Base-by-base conservation (phyloP, 1,284 basidiomycete genomes). In the Heliocybe sulcata region DNA sequence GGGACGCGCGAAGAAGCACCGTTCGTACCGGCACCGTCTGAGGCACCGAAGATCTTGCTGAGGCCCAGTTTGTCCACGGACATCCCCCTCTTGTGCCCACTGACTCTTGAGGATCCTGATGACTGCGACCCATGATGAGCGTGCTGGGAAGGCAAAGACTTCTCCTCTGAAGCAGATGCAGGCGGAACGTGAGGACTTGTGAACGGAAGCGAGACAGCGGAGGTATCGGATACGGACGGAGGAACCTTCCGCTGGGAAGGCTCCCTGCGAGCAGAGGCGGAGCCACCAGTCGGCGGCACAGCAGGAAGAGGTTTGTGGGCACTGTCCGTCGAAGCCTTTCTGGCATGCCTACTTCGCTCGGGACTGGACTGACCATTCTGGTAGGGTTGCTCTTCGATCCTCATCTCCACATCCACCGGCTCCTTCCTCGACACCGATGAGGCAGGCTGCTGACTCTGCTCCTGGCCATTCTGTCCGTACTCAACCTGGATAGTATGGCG, bases 401-500 rank as follows among this genome's bases (percentile, higher is more conserved):
- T 26, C 47, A 25, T 29, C 12, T 49, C 27, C 16, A 22, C 22
- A 25, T 35, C 54, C 53, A 25, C 59, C 68, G 57, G 61, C 53
- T 59, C 62, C 67, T 62, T 25, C 47, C 47, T 49, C 27, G 47
- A 49, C 20, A 6, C 23, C 6, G 38, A 42, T 16, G 29, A 6
- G 6, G 19, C 38, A n/a, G 38, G 38, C 16, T 42, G 38, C 38
- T 16, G 19, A 29, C 14, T 26, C 56, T 57, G 58, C 22, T 66
- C 68, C 63, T 67, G 68, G 22, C 55, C 69, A 63, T 63, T 63
- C 51, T 78, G 77, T 45, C 87, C 86, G 61, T 94, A 94, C 67
- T 96, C 94, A 55, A 97, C 87, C 69, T 97, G 93, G 42, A 96
- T 92, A 1, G 94, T 96, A 70, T 96, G 92, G 14, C 87, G 72